These are phyloP conservation scores for Teratosphaeriaceae sp. DNA, from an alignment of 2,329 filamentous ascomycete genomes.

Conservation along the genomic window DNA sequence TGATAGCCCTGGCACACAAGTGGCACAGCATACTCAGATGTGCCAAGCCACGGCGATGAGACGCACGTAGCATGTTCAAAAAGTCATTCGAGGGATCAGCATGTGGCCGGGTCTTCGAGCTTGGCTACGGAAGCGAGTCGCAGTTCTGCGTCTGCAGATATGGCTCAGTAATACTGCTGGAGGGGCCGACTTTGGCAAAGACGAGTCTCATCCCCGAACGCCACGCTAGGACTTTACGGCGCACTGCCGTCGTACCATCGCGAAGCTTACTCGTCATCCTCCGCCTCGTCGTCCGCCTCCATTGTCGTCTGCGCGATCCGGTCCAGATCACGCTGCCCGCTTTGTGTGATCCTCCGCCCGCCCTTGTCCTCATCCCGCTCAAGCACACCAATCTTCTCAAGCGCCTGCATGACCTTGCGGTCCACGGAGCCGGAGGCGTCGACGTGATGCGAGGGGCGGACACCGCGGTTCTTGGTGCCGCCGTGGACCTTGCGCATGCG, in stretches of 20 bases:
- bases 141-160: too few relatives aligned
- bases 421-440: slow-evolving; percentile 93
- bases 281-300: slow-evolving; percentile 45
- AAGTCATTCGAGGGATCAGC: too few relatives aligned
- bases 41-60: too few relatives aligned
- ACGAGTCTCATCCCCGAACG: background rate
- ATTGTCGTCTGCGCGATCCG: slow-evolving; percentile 51
- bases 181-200: too few relatives aligned
- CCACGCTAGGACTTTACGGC: too few relatives aligned
- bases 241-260: background rate
- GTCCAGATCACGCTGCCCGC: slow-evolving; percentile 98
- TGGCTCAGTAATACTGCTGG: too few relatives aligned
- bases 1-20: too few relatives aligned
- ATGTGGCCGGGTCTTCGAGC: too few relatives aligned
- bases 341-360: slow-evolving; percentile 95
- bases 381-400: slow-evolving; percentile 98
- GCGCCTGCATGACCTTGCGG: slow-evolving; percentile 93
- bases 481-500: slow-evolving; percentile 96
- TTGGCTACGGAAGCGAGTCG: too few relatives aligned
- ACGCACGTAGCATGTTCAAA: too few relatives aligned
- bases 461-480: slow-evolving; percentile 85
- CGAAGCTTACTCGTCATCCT: slow-evolving; percentile 27
- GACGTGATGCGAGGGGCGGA: slow-evolving; percentile 86
- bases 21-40: too few relatives aligned
- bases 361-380: slow-evolving; percentile 98